Evolutionary conservation across 257 asterid species (phyloP).

Genomic region (Rhazya stricta): DNA sequence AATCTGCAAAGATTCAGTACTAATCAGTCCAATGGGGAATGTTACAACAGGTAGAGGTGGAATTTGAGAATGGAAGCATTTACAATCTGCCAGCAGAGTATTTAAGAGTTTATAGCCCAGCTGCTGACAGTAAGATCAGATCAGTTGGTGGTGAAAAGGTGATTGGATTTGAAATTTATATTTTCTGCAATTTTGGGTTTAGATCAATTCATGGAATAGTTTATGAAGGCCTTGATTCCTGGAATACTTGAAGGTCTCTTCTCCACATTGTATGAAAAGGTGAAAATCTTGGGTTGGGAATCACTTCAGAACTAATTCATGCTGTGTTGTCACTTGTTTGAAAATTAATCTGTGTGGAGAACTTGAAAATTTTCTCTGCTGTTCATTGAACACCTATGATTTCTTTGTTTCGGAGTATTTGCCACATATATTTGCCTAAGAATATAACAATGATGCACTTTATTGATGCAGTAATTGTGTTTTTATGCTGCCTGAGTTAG

Average conservation of each 20-base stretch:
- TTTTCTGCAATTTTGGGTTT: slow-evolving; percentile 3
- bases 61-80: slow-evolving; percentile 46
- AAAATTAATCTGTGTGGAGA: background rate
- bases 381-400: background rate
- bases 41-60: slow-evolving; percentile 61
- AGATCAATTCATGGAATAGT: background rate
- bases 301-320: background rate
- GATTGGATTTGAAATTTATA: slow-evolving; percentile 5
- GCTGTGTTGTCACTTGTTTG: background rate
- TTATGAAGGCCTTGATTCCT: background rate
- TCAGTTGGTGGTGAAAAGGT: slow-evolving; percentile 82
- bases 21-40: background rate
- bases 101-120: slow-evolving; percentile 71
- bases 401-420: background rate
- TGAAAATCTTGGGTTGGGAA: background rate
- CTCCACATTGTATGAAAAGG: slow-evolving; percentile 1
- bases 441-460: background rate
- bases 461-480: background rate
- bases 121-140: slow-evolving; percentile 76
- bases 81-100: slow-evolving; percentile 71
- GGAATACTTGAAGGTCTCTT: background rate
- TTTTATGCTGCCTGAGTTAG: slow-evolving; percentile 27
- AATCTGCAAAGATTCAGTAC: background rate
- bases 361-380: background rate
- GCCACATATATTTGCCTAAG: background rate